Evolutionary conservation across 768 basidiomycete species (phyloP).

Genomic region (Leucocoprinus sp.): DNA sequence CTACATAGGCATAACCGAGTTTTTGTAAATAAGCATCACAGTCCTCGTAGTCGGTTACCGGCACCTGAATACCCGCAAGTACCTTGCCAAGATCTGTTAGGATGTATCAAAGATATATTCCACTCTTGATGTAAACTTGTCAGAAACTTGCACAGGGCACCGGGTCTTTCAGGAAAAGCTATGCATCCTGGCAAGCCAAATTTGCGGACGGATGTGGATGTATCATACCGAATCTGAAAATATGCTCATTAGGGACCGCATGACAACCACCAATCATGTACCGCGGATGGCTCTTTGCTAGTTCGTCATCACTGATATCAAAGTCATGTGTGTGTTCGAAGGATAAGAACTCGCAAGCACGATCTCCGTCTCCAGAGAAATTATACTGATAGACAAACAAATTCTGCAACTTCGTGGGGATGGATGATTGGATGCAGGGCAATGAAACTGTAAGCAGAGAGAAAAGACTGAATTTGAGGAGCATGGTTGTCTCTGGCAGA

Average conservation of each 20-base stretch:
- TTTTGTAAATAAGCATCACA: constrained; percentile 72
- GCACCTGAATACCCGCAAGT: constrained; percentile 89
- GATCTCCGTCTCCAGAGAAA: constrained; percentile 37
- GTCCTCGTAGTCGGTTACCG: constrained; percentile 50
- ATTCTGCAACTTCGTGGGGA: constrained; percentile 91
- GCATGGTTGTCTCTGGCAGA: no score
- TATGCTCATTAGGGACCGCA: constrained; percentile 71
- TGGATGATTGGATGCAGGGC: constrained; percentile 80
- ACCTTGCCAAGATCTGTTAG: constrained; percentile 82
- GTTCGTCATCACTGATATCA: constrained; percentile 92
- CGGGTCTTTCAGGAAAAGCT: constrained; percentile 97
- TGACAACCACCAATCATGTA: constrained; percentile 91
- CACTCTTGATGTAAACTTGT: constrained; percentile 73
- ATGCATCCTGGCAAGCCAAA: not conserved
- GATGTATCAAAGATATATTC: constrained; percentile 72
- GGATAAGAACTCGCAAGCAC: constrained; percentile 85
- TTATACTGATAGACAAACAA: constrained; percentile 91
- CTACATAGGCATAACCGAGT: constrained; percentile 85
- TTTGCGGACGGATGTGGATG: constrained; percentile 5
- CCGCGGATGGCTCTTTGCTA: constrained; percentile 89
- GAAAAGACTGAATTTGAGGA: constrained; percentile 1
- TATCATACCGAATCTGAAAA: constrained; percentile 85
- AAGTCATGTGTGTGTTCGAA: constrained; percentile 82
- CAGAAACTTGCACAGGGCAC: constrained; percentile 86
- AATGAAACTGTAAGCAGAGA: constrained; percentile 56